Conservation (phyloP, 148 eudicot species). For the Beta vulgaris region DNA sequence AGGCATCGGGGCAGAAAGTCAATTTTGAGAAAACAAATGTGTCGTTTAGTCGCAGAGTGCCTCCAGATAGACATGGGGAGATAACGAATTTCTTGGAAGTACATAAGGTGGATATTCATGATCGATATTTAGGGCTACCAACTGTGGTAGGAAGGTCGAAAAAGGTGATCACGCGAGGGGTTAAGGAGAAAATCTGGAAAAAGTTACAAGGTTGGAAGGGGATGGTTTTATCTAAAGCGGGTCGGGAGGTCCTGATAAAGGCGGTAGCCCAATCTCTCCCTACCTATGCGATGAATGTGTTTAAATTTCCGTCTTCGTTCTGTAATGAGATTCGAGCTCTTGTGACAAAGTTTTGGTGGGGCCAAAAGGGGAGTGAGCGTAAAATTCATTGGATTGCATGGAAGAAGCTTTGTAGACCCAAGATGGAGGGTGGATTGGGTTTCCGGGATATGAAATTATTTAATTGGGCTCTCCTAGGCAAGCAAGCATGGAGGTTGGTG, state of each 20-base stretch:
- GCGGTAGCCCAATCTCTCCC: no score
- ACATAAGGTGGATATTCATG: neutral
- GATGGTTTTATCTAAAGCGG: no score
- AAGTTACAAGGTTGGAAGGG: no score
- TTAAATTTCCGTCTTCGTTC: no score
- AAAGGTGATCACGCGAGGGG: neutral
- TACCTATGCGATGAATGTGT: no score
- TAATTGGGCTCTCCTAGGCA: neutral
- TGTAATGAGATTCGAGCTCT: no score
- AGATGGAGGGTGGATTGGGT: neutral
- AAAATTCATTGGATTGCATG: no score
- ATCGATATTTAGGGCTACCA: neutral
- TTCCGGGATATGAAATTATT: no score
- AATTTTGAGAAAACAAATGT: neutral
- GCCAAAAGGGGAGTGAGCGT: no score
- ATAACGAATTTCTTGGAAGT: neutral
- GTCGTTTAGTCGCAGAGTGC: neutral
- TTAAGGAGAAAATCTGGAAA: neutral
- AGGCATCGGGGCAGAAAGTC: neutral
- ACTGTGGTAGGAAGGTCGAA: neutral
- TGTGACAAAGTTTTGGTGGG: no score
- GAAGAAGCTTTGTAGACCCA: no score
- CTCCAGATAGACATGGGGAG: neutral
- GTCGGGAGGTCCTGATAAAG: no score
- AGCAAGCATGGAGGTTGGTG: neutral